Evolutionary conservation across 2,329 filamentous ascomycete genomes (phyloP).

Genomic region (Hymenoscyphus salicellus): DNA sequence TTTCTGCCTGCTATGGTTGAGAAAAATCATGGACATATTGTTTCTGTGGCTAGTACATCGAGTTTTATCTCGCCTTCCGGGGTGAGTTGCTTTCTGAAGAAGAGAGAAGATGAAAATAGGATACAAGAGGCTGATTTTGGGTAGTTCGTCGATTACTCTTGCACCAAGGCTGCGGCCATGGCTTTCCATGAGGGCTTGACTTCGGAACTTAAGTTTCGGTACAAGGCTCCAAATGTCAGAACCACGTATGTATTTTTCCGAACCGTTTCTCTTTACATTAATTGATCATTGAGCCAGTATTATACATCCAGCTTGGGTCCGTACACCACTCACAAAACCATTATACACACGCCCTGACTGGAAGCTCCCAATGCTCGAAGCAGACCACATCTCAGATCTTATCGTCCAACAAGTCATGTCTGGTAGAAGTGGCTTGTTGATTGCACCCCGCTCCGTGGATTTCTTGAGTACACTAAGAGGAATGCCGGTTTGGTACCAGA

Average conservation of each 20-base stretch:
- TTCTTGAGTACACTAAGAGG: neutral
- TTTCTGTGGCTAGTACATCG: constrained; percentile 65
- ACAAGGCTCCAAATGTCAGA: constrained; percentile 61
- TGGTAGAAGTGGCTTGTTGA: constrained; percentile 55
- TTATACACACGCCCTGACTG: constrained; percentile 51
- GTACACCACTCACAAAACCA: constrained; percentile 56
- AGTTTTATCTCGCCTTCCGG: constrained; percentile 52
- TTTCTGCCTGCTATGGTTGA: constrained; percentile 65
- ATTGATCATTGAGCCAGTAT: constrained; percentile 30
- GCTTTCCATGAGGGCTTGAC: constrained; percentile 66
- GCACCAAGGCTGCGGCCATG: constrained; percentile 63
- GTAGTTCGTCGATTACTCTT: constrained; percentile 65
- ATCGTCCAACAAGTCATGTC: constrained; percentile 58
- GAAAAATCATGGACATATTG: constrained; percentile 67
- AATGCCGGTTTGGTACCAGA: constrained; percentile 1
- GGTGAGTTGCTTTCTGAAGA: neutral
- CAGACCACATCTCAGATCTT: constrained; percentile 62
- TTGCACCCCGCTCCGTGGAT: constrained; percentile 43
- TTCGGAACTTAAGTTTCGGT: constrained; percentile 55
- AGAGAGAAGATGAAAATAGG: neutral
- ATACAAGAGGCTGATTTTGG: constrained; percentile 41
- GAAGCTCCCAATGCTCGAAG: constrained; percentile 52
- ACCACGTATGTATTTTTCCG: constrained; percentile 45
- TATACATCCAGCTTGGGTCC: constrained; percentile 61
- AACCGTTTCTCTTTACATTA: no score